Conservation (phyloP, 1,284 basidiomycete genomes). For the Rhodofomes roseus region DNA sequence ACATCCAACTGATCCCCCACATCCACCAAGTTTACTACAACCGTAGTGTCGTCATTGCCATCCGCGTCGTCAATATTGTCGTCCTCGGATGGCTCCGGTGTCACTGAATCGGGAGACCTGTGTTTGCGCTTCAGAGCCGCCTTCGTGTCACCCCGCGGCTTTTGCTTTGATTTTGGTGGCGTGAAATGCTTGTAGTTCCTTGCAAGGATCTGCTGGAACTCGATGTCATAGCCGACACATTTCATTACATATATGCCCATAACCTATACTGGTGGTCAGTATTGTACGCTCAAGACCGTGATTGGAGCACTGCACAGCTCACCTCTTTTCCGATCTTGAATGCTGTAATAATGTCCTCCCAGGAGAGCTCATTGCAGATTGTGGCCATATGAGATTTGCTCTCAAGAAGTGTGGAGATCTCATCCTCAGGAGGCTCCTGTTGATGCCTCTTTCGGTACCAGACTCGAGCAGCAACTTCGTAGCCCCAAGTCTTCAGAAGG, state of each 20-base stretch:
- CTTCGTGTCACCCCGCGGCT: background rate
- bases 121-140: background rate
- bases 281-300: background rate
- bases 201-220: conserved; percentile 4
- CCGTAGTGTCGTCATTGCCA: too few species aligned
- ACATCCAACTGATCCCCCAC: too few species aligned
- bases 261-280: background rate
- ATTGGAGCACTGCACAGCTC: background rate
- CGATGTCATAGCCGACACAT: conserved; percentile 7
- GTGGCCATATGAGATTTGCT: background rate
- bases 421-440: background rate
- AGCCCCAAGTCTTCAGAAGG: background rate
- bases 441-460: background rate
- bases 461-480: background rate
- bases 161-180: background rate
- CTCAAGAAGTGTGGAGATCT: background rate
- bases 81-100: too few species aligned
- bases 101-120: too few species aligned
- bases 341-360: conserved; percentile 1
- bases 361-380: background rate
- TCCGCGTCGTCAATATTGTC: too few species aligned
- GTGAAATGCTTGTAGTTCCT: background rate
- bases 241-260: conserved; percentile 5
- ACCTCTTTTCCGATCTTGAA: conserved; percentile 5
- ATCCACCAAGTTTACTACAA: too few species aligned